Percentiles rank a stretch among this genome's conserved stretches.
phyloP scores from a whole-genome alignment of 768 basidiomycete genomes.

The Floccularia luteovirens region DNA sequence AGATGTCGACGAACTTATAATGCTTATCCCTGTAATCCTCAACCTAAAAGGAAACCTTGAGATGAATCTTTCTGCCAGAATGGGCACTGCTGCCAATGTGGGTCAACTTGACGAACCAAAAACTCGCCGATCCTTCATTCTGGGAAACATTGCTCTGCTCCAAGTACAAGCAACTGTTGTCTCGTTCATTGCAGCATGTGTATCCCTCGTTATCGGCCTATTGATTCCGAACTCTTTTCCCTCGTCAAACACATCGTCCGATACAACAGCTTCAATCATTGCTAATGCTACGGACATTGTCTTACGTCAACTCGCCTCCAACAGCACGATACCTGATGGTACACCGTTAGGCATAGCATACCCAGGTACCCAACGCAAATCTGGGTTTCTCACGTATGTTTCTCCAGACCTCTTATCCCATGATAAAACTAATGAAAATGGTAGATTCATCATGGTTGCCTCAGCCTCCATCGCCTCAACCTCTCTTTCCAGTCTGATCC shows the following conservation, averaged over 20 bases:
- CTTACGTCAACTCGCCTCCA: constrained; percentile 10
- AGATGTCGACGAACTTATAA: constrained; percentile 89
- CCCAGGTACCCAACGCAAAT: constrained; percentile 16
- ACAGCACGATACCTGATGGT: constrained; percentile 13
- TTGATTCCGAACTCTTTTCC: constrained; percentile 36
- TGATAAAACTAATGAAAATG: constrained; percentile 1
- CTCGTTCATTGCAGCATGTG: constrained; percentile 76
- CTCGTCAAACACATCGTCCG: constrained; percentile 9
- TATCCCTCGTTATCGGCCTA: constrained; percentile 68
- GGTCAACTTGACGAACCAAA: constrained; percentile 78
- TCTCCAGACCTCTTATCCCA: not conserved
- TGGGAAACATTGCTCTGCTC: constrained; percentile 79
- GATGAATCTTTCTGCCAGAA: constrained; percentile 94
- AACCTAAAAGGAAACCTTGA: constrained; percentile 98
- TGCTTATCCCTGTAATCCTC: constrained; percentile 89
- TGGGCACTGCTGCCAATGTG: constrained; percentile 93
- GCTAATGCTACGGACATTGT: constrained; percentile 9
- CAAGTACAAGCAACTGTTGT: constrained; percentile 93
- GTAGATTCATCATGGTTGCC: constrained; percentile 70
- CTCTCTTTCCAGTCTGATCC: constrained; percentile 63
- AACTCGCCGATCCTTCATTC: constrained; percentile 55
- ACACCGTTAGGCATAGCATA: constrained; percentile 14
- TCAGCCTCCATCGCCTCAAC: constrained; percentile 78
- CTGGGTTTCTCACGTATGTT: constrained; percentile 28
- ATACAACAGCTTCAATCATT: constrained; percentile 2